A percentile compares a stretch with the other conserved stretches of the same genome.
These are phyloP conservation scores for Arthrobotrys conoides DNA, from an alignment of 2,329 filamentous ascomycete genomes.

Conservation along the genomic window DNA sequence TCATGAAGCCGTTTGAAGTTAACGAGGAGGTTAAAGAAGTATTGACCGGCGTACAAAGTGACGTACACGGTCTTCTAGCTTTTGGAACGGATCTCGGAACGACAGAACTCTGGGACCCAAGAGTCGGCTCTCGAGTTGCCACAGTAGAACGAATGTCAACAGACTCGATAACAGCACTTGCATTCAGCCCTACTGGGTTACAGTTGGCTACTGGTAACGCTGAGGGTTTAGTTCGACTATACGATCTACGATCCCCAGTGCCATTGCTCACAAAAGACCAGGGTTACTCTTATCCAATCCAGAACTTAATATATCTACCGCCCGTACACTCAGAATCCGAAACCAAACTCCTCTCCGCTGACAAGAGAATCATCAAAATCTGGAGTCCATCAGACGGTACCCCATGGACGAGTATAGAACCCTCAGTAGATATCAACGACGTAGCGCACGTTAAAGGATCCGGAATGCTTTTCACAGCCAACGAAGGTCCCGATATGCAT, in stretches of 20 bases:
- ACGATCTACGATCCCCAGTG: conserved; percentile 88
- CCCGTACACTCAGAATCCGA: conserved; percentile 78
- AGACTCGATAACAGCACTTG: conserved; percentile 76
- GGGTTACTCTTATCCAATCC: conserved; percentile 92
- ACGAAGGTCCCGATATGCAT: conserved; percentile 95
- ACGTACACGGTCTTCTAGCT: conserved; percentile 87
- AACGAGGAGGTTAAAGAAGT: conserved; percentile 88
- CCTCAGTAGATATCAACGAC: conserved; percentile 92
- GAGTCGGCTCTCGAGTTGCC: conserved; percentile 84
- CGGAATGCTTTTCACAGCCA: conserved; percentile 96
- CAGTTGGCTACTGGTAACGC: conserved; percentile 90
- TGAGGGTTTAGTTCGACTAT: conserved; percentile 87
- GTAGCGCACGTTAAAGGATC: conserved; percentile 93
- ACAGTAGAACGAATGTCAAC: conserved; percentile 59
- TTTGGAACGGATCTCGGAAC: conserved; percentile 97
- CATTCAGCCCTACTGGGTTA: conserved; percentile 86
- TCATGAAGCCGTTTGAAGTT: conserved; percentile 93
- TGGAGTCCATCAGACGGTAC: conserved; percentile 88
- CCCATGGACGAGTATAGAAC: conserved; percentile 96
- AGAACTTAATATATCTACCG: conserved; percentile 79
- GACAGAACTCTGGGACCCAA: conserved; percentile 95
- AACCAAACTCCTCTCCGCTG: conserved; percentile 89
- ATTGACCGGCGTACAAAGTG: conserved; percentile 91
- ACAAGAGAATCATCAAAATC: conserved; percentile 96
- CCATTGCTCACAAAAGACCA: conserved; percentile 93